Percentiles rank a stretch among this genome's conserved stretches.
Conservation (phyloP, 2,329 filamentous ascomycete species). For the Xylaria sp. region DNA sequence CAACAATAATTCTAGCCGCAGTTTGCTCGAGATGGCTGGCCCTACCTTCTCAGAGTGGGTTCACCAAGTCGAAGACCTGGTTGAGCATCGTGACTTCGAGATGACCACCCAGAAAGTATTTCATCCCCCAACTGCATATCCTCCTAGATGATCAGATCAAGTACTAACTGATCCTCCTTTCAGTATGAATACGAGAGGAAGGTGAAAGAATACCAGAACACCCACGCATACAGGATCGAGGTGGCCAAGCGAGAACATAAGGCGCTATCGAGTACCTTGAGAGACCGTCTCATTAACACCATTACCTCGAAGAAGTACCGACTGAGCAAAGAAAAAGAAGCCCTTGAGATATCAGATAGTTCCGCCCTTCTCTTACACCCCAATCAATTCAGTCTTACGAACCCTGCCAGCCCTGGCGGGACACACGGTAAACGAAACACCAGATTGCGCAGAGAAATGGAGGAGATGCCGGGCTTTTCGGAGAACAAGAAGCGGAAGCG, state of each 20-base stretch:
- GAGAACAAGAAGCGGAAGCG: conserved; percentile 67
- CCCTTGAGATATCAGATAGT: conserved; percentile 67
- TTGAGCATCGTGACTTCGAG: conserved; percentile 85
- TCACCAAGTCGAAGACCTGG: conserved; percentile 81
- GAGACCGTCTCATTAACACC: conserved; percentile 68
- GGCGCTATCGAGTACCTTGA: conserved; percentile 61
- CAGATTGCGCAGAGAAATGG: conserved; percentile 61
- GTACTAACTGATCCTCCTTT: conserved; percentile 23
- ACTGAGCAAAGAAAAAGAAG: conserved; percentile 67
- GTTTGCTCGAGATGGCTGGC: conserved; percentile 74
- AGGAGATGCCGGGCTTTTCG: conserved; percentile 58
- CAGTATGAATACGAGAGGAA: conserved; percentile 68
- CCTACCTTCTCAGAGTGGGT: conserved; percentile 85
- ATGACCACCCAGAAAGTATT: conserved; percentile 78
- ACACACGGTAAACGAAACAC: conserved; percentile 66
- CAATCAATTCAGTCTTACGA: conserved; percentile 68
- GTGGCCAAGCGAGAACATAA: conserved; percentile 65
- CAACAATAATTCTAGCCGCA: conserved; percentile 48
- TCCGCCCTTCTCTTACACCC: conserved; percentile 68
- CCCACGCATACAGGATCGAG: conserved; percentile 63
- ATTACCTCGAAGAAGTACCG: conserved; percentile 67
- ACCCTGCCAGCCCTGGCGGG: conserved; percentile 66
- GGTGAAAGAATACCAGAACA: conserved; percentile 60
- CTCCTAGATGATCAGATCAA: not conserved
- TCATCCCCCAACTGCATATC: not conserved